Base-by-base conservation (phyloP, 441 rosid species). In the Pelargonium citronellum region DNA sequence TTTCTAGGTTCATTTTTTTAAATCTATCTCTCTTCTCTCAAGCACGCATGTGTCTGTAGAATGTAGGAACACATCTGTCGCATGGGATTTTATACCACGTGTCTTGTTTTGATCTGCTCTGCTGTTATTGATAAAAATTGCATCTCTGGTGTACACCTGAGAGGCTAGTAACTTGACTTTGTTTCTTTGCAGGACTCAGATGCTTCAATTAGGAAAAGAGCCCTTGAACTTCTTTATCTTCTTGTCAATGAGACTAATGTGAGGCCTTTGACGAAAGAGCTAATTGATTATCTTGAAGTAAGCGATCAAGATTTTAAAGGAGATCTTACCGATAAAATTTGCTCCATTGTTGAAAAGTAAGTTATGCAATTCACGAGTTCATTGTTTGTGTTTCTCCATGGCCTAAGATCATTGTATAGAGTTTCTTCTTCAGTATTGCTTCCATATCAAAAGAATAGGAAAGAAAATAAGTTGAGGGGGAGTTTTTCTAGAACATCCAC, bases 161-260 rank as follows among this genome's bases (percentile, higher is more conserved):
- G 68, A 69, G 69, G 64, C 46, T 68, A 8, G 67, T 80, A 55
- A 73, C 72, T 39, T 39, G 9, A 39, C 43, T 39, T 1, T 39
- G 43, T 39, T 39, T 39, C 43, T 71, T 83, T 84, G 67, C 95
- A 95, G 99, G 99, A 92, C 76, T 85, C 90, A 74, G 99, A 95
- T 87, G 99, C 96, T 75, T 95, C 99, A 46, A 91, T 95, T 73
- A 88, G 94, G 73, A 95, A 95, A 89, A 85, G 98, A 79, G 97
- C 99, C 43, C 98, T 95, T 72, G 97, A 91, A 76, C 94, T 95
- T 67, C 89, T 92, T 73, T 87, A 85, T 80, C 81, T 91, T 76
- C 84, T 95, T 69, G 93, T 95, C 60, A 95, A 92, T 81, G 98
- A 89, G 76, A 91, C 72, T 75, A 95, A 95, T 82, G 98, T 92